Percentiles rank a stretch among this genome's conserved stretches.
Evolutionary conservation across 129 eudicot species (phyloP).

Genomic region (Scalesia atractyloides): DNA sequence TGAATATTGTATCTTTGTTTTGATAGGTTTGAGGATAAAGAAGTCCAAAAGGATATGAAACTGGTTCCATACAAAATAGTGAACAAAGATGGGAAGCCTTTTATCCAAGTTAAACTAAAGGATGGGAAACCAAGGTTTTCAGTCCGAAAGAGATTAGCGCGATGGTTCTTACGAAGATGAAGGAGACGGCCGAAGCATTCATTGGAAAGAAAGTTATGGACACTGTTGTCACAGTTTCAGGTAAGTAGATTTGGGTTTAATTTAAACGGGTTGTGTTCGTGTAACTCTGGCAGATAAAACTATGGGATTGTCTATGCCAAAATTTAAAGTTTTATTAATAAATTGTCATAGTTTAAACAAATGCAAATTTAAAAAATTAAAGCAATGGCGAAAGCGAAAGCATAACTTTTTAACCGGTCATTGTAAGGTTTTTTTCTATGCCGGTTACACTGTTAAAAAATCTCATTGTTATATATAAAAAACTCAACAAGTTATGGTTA

Average conservation of each 20-base stretch:
- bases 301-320: too few species aligned
- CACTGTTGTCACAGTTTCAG: constrained; percentile 67
- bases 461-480: too few species aligned
- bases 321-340: too few species aligned
- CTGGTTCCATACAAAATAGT: constrained; percentile 54
- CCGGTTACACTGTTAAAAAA: too few species aligned
- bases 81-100: constrained; percentile 60
- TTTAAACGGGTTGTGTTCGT: too few species aligned
- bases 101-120: constrained; percentile 47
- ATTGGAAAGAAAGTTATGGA: constrained; percentile 63
- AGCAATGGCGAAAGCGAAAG: too few species aligned
- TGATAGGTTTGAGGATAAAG: constrained; percentile 61
- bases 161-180: constrained; percentile 59
- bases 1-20: background rate
- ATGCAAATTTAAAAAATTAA: too few species aligned
- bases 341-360: too few species aligned
- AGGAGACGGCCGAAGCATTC: constrained; percentile 69
- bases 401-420: too few species aligned
- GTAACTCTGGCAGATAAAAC: too few species aligned
- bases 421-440: too few species aligned
- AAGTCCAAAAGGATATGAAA: constrained; percentile 57
- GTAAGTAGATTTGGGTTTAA: constrained; percentile 23
- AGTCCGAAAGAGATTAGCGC: constrained; percentile 73
- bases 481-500: too few species aligned
- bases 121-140: constrained; percentile 67